Evolutionary conservation across 1,284 basidiomycete species (phyloP).

Genomic region (Ganoderma sinense): DNA sequence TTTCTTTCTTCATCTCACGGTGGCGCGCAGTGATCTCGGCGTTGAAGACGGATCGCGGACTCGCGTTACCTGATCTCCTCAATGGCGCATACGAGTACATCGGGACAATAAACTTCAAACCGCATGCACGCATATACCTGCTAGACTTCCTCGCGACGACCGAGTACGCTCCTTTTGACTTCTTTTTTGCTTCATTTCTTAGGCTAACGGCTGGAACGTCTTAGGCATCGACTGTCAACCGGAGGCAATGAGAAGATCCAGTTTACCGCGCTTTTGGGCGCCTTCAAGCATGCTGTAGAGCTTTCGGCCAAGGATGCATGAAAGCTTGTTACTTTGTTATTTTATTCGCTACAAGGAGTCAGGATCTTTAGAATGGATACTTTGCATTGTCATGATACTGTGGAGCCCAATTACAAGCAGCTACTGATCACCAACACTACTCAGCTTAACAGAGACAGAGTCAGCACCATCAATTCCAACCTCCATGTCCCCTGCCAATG

Average conservation of each 20-base stretch:
- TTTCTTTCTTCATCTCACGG: background rate
- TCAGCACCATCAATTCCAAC: background rate
- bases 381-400: no score
- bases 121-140: slow-evolving; percentile 88
- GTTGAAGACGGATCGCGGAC: slow-evolving; percentile 90
- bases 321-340: background rate
- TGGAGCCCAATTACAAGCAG: no score
- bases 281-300: slow-evolving; percentile 94
- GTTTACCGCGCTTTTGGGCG: slow-evolving; percentile 89
- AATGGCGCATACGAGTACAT: slow-evolving; percentile 93
- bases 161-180: slow-evolving; percentile 68
- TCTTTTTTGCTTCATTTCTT: background rate
- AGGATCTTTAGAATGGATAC: no score
- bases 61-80: slow-evolving; percentile 96
- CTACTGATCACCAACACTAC: no score
- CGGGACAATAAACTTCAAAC: slow-evolving; percentile 86
- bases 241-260: slow-evolving; percentile 97
- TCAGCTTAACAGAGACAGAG: no score
- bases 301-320: slow-evolving; percentile 52
- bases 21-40: slow-evolving; percentile 76
- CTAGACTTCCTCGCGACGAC: slow-evolving; percentile 91
- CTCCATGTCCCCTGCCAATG: background rate
- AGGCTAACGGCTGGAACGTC: slow-evolving; percentile 40
- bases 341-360: no score
- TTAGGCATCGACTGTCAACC: slow-evolving; percentile 86